Percentiles rank a stretch among this genome's conserved stretches.
Conservation (phyloP, 805 yeast genomes). For the Candida pseudofarinosa region DNA sequence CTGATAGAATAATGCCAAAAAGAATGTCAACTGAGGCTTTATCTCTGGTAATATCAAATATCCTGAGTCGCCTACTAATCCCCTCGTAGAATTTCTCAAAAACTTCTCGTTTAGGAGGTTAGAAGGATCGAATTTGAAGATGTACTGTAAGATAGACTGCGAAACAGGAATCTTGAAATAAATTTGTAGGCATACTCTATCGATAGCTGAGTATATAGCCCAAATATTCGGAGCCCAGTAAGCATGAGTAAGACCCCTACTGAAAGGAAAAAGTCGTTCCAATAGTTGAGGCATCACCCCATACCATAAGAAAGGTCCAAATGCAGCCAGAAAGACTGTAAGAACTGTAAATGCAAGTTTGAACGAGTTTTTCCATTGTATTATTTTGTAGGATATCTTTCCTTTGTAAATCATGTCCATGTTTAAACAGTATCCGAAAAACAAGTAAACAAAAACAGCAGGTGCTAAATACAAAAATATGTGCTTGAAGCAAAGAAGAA, state of each 20-base stretch:
- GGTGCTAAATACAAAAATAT: constrained; percentile 92
- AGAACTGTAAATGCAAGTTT: constrained; percentile 64
- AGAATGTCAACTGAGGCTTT: constrained; percentile 70
- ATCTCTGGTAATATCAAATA: constrained; percentile 80
- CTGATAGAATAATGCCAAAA: constrained; percentile 83
- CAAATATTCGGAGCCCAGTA: constrained; percentile 99
- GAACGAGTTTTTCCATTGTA: constrained; percentile 53
- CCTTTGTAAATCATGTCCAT: constrained; percentile 19
- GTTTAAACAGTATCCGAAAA: constrained; percentile 69
- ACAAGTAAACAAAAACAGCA: constrained; percentile 76
- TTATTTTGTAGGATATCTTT: constrained; percentile 17
- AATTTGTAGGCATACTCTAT: constrained; percentile 57
- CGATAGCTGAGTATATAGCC: constrained; percentile 88
- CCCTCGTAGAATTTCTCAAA: constrained; percentile 56
- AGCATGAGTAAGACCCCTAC: constrained; percentile 93
- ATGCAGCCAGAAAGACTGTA: constrained; percentile 59
- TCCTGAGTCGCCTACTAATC: constrained; percentile 86
- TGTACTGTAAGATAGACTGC: constrained; percentile 22
- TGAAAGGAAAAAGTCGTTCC: constrained; percentile 80
- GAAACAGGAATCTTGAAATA: constrained; percentile 33
- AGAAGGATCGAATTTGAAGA: constrained; percentile 44
- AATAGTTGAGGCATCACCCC: constrained; percentile 62
- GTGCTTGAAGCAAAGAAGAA: constrained; percentile 87
- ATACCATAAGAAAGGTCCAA: constrained; percentile 70
- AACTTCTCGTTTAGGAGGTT: constrained; percentile 30